Base-by-base conservation (phyloP, 768 basidiomycete species). In the Leccinellum rugosiceps region DNA sequence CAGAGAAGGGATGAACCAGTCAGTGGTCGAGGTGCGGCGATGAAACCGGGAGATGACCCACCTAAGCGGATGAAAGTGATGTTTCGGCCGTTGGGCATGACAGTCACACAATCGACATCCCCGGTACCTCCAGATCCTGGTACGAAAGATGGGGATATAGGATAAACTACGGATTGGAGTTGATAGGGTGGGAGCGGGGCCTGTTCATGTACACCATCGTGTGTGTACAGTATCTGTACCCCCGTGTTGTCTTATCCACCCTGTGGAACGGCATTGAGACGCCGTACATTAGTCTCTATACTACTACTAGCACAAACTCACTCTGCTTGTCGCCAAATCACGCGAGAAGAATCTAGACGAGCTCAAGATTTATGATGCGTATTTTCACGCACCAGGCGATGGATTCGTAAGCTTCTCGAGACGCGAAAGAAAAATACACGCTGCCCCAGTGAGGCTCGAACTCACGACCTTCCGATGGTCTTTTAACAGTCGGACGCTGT, bases 51-150 rank as follows among this genome's bases (percentile, higher is more conserved):
- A 9, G 75, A 77, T 59, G 74, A 72, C 30, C 82, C 81, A 41
- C 77, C 76, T 52, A 89, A 86, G 73, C 90, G 88, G 70, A 81
- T 92, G 66, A 90, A 89, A 74, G 76, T 92, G 58, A 87, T 83
- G 72, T 78, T 91, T 58, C 83, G 85, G 43, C 62, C 75, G 53
- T 60, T 69, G 55, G 62, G 61, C 51, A 51, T 51, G 21, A 59
- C 67, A 26, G 55, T 65, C 30, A 58, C 75, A 46, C 71, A 76
- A 51, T 65, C 79, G 25, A 61, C 75, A 11, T 69, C 73, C 6
- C 72, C 77, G 13, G 67, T 76, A 53, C 77, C 83, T 68, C 83
- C 88, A 84, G 80, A 84, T 79, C 72, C 79, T 58, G 79, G 82
- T 66, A 77, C 80, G 57, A 90, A 90, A 73, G 87, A 90, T 63